A percentile compares a stretch with the other conserved stretches of the same genome.
Evolutionary conservation across 2,329 filamentous ascomycete genomes (phyloP).

Genomic region (Ophiostoma perfectum): DNA sequence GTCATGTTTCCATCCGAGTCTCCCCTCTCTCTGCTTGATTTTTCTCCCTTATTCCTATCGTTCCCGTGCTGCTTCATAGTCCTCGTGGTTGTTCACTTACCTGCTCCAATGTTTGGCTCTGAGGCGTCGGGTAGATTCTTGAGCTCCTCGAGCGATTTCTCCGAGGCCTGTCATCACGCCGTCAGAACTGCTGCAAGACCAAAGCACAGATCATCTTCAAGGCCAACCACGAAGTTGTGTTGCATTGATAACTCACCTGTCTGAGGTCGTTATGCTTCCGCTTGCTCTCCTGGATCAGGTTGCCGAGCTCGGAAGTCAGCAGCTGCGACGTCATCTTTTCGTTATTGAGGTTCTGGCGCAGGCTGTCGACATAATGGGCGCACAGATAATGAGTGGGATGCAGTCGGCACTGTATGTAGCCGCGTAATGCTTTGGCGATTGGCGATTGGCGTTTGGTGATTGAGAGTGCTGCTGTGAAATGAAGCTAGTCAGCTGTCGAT

Average conservation of each 20-base stretch:
- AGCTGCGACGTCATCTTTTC: constrained; percentile 82
- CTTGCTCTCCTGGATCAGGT: constrained; percentile 92
- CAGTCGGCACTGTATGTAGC: constrained; percentile 6
- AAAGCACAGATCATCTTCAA: neutral
- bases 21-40: neutral
- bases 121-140: constrained; percentile 68
- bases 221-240: neutral
- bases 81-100: constrained; percentile 37
- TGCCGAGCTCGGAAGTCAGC: constrained; percentile 78
- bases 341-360: constrained; percentile 12
- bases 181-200: neutral
- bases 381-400: neutral
- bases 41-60: neutral
- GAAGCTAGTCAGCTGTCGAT: constrained; percentile 8
- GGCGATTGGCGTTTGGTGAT: neutral
- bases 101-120: constrained; percentile 68
- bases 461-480: neutral
- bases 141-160: constrained; percentile 87
- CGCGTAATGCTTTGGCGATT: neutral
- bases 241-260: constrained; percentile 47
- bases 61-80: neutral
- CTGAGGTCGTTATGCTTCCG: constrained; percentile 86
- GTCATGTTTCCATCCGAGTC: neutral
- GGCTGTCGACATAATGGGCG: constrained; percentile 24
- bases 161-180: constrained; percentile 62